phyloP scores from a whole-genome alignment of 768 basidiomycete genomes.

The Tulasnella sp. region DNA sequence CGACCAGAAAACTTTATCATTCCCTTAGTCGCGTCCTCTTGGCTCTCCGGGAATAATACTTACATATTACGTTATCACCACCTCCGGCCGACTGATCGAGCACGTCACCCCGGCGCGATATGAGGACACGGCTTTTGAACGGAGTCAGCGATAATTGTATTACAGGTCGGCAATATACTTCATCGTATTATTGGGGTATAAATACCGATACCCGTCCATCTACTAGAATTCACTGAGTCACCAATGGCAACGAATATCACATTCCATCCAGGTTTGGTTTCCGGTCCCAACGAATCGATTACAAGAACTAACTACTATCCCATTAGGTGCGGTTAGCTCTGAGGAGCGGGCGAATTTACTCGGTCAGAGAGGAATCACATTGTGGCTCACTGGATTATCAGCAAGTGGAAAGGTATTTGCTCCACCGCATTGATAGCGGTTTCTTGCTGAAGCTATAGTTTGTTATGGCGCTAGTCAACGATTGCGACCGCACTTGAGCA shows the following conservation, averaged over 20 bases:
- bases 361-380: constrained; percentile 73
- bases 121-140: no score
- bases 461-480: constrained; percentile 54
- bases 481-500: constrained; percentile 96
- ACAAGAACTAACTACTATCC: constrained; percentile 4
- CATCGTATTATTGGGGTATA: no score
- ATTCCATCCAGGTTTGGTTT: constrained; percentile 47
- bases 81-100: no score
- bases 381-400: constrained; percentile 95
- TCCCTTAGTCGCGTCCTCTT: no score
- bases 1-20: no score
- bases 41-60: no score
- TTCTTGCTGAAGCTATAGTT: not conserved
- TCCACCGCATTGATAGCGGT: not conserved
- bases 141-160: no score
- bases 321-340: constrained; percentile 53
- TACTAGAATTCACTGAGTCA: no score
- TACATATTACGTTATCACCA: no score
- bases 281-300: not conserved
- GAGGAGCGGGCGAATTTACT: constrained; percentile 56
- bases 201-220: no score
- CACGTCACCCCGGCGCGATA: no score
- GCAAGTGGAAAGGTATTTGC: constrained; percentile 76
- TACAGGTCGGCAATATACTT: no score
- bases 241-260: constrained; percentile 41